These are phyloP conservation scores for Hyphodiscus hymeniophilus DNA, from an alignment of 495 filamentous ascomycete species.

Conservation along the genomic window DNA sequence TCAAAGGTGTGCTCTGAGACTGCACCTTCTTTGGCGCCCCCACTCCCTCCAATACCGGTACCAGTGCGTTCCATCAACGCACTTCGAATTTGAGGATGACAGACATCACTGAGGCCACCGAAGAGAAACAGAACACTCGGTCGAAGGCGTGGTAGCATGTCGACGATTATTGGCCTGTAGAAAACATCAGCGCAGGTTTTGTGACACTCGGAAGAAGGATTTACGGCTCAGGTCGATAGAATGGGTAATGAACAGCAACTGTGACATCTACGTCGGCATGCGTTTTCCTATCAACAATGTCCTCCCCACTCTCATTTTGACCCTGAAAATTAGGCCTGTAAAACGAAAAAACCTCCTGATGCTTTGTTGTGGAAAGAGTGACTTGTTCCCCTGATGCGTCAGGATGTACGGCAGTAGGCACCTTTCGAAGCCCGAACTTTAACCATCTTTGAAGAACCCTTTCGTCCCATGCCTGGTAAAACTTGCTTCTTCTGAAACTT, in stretches of 20 bases:
- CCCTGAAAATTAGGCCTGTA: constrained; percentile 29
- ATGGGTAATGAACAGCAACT: background rate
- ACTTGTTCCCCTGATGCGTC: constrained; percentile 19
- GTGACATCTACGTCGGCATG: background rate
- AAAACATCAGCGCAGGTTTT: no score
- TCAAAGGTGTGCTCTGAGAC: background rate
- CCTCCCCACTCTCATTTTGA: constrained; percentile 7
- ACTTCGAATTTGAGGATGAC: background rate
- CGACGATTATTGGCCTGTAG: background rate
- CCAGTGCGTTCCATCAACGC: background rate
- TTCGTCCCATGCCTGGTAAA: constrained; percentile 64
- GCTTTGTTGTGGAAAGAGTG: constrained; percentile 44
- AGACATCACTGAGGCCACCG: background rate
- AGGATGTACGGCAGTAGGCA: constrained; percentile 51
- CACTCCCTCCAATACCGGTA: background rate
- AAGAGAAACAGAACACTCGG: background rate
- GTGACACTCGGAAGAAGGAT: no score
- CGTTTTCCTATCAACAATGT: background rate
- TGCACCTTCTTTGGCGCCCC: background rate
- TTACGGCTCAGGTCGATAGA: background rate
- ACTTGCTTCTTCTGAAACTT: constrained; percentile 43
- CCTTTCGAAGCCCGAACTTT: constrained; percentile 51
- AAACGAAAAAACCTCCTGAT: constrained; percentile 53
- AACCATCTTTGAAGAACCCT: constrained; percentile 58
- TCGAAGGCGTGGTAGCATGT: background rate